Base-by-base conservation (phyloP, 352 stramenopile genomes). In the Globisporangium paroecandrum region DNA sequence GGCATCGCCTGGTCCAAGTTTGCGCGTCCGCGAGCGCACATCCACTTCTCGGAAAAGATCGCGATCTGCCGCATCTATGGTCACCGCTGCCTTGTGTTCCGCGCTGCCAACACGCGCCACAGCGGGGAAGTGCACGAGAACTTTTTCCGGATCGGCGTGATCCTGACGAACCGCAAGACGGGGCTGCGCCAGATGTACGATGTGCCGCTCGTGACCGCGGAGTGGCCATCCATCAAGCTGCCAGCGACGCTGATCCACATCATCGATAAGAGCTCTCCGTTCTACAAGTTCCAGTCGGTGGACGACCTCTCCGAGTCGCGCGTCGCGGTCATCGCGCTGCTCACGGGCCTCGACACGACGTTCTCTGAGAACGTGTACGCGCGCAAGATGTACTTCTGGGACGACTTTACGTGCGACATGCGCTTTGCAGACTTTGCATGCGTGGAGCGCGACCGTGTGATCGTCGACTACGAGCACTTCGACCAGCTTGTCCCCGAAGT, bases 1-100 rank as follows among this genome's bases (percentile, higher is more conserved):
- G 87, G 87, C 65, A 95, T 95, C 25, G 82, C 82, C 2, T 95
- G 87, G 87, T 91, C 87, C 38, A 95, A 95, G 70, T 95, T 95
- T 68, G 87, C 87, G 27, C 76, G 85, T 36, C 85, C 87, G 2
- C 76, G 84, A 46, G 87, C 87, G 8, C 87, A 95, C 66, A 93
- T 95, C 62, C 82, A 93, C 62, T 95, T 95, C 34, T 95, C 87
- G 53, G 80, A 74, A 8, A 74, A 85, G 43, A 82, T 95, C 58
- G 75, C 82, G 8, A 77, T 93, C 58, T 81, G 83, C 1, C 80
- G 73, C 56, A 89, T 93, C 62, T 90, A 90, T 56, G 85, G 85
- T 3, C 85, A 92, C 43, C 81, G 85, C 6, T 93, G 85, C 47
- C 77, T 95, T 25, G 82, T 93, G 46, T 93, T 95, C 66, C 82